phyloP scores from a whole-genome alignment of 1,284 basidiomycete genomes.

The Pterulicium gracile region DNA sequence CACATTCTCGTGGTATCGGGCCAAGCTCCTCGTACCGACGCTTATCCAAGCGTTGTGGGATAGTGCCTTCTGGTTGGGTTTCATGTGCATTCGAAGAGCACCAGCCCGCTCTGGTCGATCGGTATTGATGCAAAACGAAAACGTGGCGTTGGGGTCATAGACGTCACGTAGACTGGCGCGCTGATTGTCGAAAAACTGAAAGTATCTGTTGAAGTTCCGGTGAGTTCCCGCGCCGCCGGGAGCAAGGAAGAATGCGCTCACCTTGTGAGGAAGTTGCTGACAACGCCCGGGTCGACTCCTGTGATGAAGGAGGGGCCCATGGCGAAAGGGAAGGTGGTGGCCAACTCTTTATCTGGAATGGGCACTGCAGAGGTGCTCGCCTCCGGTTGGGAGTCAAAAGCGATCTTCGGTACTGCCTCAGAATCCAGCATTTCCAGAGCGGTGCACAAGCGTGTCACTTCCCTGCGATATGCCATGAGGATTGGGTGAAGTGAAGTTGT shows the following conservation, averaged over 20 bases:
- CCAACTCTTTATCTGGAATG: constrained; percentile 26
- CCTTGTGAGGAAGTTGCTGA: constrained; percentile 73
- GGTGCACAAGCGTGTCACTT: constrained; percentile 60
- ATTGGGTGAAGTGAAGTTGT: constrained; percentile 6
- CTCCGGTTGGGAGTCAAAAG: constrained; percentile 52
- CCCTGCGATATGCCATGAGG: constrained; percentile 32
- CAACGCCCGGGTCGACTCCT: constrained; percentile 54
- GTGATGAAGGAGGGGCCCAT: constrained; percentile 72
- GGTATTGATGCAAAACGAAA: constrained; percentile 83
- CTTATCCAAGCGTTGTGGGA: constrained; percentile 66
- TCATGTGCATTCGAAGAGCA: constrained; percentile 51
- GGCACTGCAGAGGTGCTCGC: constrained; percentile 27
- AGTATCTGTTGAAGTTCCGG: constrained; percentile 46
- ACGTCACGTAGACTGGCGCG: constrained; percentile 59
- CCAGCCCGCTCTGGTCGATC: constrained; percentile 64
- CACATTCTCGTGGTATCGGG: constrained; percentile 56
- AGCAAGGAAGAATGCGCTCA: constrained; percentile 22
- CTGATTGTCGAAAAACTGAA: constrained; percentile 74
- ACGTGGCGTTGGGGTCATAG: constrained; percentile 80
- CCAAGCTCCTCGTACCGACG: constrained; percentile 69
- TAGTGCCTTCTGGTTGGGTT: constrained; percentile 73
- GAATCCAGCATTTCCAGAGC: constrained; percentile 66
- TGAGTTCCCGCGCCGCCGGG: constrained; percentile 10
- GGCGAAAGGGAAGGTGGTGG: constrained; percentile 60
- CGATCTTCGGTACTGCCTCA: constrained; percentile 62